Evolutionary conservation across 441 rosid genomes (phyloP).

Genomic region (Manihot esculenta): DNA sequence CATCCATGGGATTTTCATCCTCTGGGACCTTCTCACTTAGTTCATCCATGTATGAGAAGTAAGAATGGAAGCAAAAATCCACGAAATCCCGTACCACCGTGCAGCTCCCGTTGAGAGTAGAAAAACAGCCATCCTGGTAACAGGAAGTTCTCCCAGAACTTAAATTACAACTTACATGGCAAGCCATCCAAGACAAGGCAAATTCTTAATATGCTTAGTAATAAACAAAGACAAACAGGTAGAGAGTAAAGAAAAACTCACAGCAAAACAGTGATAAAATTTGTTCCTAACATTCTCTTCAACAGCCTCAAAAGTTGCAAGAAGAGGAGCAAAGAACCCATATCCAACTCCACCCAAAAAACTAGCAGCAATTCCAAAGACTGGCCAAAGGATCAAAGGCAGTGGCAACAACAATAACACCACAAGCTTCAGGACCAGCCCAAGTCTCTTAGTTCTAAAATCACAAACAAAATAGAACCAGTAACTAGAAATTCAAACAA

Average conservation of each 20-base stretch:
- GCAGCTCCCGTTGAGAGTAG: conserved; percentile 69
- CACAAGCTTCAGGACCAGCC: conserved; percentile 59
- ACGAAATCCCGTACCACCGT: conserved; percentile 62
- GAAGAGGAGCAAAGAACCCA: conserved; percentile 68
- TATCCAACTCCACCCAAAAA: conserved; percentile 70
- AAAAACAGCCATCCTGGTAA: conserved; percentile 63
- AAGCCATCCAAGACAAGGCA: too few species aligned
- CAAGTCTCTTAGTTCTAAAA: conserved; percentile 68
- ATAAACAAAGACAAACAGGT: not conserved
- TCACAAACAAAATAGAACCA: not conserved
- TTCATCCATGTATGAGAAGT: conserved; percentile 88
- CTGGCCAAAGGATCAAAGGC: conserved; percentile 73
- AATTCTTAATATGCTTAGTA: too few species aligned
- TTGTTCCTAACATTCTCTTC: conserved; percentile 60
- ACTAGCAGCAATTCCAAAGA: conserved; percentile 63
- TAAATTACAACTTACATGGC: too few species aligned
- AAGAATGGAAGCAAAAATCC: conserved; percentile 90
- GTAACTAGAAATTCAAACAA: not conserved
- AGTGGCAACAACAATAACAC: conserved; percentile 56
- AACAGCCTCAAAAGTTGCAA: conserved; percentile 76
- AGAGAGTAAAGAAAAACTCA: conserved; percentile 25
- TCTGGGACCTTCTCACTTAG: conserved; percentile 50
- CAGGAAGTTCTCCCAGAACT: not conserved
- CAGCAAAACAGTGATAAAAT: conserved; percentile 69
- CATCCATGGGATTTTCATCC: conserved; percentile 56